Conservation (phyloP, 106 monocot genomes). For the Cymbidium sinense region DNA sequence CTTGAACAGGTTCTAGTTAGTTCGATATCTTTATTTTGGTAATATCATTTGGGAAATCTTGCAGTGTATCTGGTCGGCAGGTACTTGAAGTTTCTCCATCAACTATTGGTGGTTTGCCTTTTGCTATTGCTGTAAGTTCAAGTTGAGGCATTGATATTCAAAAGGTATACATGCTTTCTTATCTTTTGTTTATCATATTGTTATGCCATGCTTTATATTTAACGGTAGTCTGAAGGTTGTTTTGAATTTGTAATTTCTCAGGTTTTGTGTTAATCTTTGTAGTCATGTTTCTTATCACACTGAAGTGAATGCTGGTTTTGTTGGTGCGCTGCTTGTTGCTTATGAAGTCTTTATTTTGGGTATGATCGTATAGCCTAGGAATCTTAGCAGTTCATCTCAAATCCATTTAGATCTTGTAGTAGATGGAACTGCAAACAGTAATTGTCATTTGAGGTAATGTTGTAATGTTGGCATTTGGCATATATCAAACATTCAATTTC, state of each 20-base stretch:
- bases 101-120: conserved; percentile 87
- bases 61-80: conserved; percentile 84
- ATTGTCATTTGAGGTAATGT: neutral
- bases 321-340: neutral
- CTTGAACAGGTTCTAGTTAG: neutral
- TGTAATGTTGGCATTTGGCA: neutral
- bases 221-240: neutral
- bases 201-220: neutral
- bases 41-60: conserved; percentile 14
- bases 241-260: neutral
- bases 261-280: neutral
- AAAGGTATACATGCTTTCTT: conserved; percentile 44
- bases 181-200: neutral
- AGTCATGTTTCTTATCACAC: neutral
- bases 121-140: conserved; percentile 66
- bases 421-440: neutral
- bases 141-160: conserved; percentile 80
- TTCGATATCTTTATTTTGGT: conserved; percentile 8
- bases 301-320: neutral
- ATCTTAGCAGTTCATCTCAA: too few relatives aligned
- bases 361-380: neutral
- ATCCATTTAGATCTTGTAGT: neutral
- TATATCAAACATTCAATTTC: too few relatives aligned
- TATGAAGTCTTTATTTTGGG: neutral
- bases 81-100: conserved; percentile 80